Evolutionary conservation across 805 yeast species (phyloP).

Genomic region (Zygotorulaspora florentina): DNA sequence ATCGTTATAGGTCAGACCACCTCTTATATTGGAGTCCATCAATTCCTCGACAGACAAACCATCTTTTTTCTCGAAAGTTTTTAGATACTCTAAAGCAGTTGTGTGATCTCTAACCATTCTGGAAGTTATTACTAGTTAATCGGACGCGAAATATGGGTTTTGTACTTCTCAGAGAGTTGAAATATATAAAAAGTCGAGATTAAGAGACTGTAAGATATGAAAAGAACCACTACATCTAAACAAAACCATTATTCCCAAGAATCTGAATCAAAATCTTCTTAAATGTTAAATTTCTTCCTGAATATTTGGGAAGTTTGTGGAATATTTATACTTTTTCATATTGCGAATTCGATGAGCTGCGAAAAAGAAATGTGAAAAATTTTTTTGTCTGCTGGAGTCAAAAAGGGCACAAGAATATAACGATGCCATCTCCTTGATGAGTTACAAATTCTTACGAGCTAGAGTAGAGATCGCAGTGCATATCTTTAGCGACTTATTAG

Average conservation of each 20-base stretch:
- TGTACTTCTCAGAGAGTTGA: background rate
- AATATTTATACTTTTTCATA: constrained; percentile 13
- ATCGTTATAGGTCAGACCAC: constrained; percentile 97
- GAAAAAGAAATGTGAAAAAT: constrained; percentile 19
- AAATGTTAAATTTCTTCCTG: too few species aligned
- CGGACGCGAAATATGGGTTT: background rate
- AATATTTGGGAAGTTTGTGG: constrained; percentile 5
- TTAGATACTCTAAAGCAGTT: constrained; percentile 64
- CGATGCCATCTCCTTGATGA: too few species aligned
- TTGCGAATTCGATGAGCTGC: constrained; percentile 12
- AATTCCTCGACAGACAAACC: constrained; percentile 80
- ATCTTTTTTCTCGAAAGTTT: constrained; percentile 65
- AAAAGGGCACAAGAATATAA: background rate
- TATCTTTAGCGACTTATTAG: too few species aligned
- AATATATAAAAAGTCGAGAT: constrained; percentile 1
- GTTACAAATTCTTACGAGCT: too few species aligned
- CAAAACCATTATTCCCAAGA: constrained; percentile 10
- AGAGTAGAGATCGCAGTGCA: too few species aligned
- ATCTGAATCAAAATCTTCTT: constrained; percentile 5
- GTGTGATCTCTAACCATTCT: constrained; percentile 39
- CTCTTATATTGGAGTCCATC: constrained; percentile 86
- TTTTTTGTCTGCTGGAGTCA: constrained; percentile 5
- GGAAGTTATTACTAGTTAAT: background rate
- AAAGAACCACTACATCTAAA: constrained; percentile 9
- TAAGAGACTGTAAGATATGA: constrained; percentile 1